A percentile compares a stretch with the other conserved stretches of the same genome.
These are phyloP conservation scores for Aspergillus sp. DNA, from an alignment of 2,329 filamentous ascomycete genomes.

Conservation along the genomic window DNA sequence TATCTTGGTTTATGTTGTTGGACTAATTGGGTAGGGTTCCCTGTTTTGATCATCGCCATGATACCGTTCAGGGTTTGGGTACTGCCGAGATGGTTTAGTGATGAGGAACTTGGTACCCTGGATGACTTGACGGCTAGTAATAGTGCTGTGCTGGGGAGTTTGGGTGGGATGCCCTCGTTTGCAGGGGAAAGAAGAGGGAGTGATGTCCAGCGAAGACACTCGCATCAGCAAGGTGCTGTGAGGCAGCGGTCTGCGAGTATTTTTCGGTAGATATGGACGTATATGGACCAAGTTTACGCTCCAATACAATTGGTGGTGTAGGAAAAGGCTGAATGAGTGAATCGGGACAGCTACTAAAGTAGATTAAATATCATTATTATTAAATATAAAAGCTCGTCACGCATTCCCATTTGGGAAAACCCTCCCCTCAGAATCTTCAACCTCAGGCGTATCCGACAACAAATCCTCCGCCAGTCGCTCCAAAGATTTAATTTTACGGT, in stretches of 20 bases:
- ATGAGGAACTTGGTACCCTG: constrained; percentile 50
- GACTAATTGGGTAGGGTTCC: constrained; percentile 45
- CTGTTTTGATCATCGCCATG: constrained; percentile 56
- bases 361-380: no score
- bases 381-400: neutral
- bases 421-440: neutral
- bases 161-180: constrained; percentile 41
- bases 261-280: no score
- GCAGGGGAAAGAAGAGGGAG: no score
- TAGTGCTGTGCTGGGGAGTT: constrained; percentile 53
- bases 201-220: no score
- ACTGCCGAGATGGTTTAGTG: constrained; percentile 52
- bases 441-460: neutral
- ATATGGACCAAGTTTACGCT: no score
- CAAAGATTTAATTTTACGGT: constrained; percentile 24
- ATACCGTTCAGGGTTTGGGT: constrained; percentile 55
- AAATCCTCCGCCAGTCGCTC: constrained; percentile 27
- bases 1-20: neutral
- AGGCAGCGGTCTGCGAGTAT: no score
- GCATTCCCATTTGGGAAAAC: neutral
- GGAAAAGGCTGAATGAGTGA: no score
- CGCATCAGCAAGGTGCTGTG: no score
- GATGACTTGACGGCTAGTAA: constrained; percentile 57
- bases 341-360: no score
- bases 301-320: no score